Evolutionary conservation across 2,329 filamentous ascomycete genomes (phyloP), one percentile per base, ranked within the genome.

Genomic region (Thelonectria rubi): DNA sequence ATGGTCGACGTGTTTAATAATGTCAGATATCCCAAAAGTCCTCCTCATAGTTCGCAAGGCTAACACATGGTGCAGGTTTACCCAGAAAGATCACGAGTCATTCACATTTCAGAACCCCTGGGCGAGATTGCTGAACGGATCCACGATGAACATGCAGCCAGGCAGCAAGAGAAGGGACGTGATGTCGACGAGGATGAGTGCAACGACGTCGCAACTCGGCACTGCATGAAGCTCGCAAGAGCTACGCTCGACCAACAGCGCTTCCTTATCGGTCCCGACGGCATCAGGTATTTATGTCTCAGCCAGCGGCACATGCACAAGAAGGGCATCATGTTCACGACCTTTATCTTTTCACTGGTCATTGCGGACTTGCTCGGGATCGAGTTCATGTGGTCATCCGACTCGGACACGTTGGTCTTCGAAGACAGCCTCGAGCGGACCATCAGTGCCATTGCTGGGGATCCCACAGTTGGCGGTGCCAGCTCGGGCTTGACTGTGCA

Each of bases 261-360:
- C 8, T 52, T 70, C 26, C n/a, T 48, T 17, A 62, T 71, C 34
- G 30, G 37, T n/a, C 65, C 43, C 10, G 32, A 64, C 21, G 63
- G 48, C 20, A 46, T 66, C n/a, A 63, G 63, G 9, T 58, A 69
- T 21, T 43, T 71, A 6, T 71, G 69, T 55, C 58, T 71, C 34
- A 60, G 65, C 14, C 69, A 71, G 46, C 62, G 63, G 10, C 69
- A 71, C 48, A 62, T 71, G 63, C 67, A 71, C 52, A 71, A 71
- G 43, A 71, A 71, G 51, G 69, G 65, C 50, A 68, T 71, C 62
- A 71, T 71, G 69, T 71, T 71, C 26, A 69, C 69, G 20, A 66
- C 66, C 1, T 71, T 65, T 32, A 50, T 71, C 57, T 71, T 70
- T 52, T 60, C 69, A 1, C 51, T 71, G 7, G 68, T 71, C 18